Base-by-base conservation (phyloP, 1,284 basidiomycete genomes). In the Hemileccinum hortonii region DNA sequence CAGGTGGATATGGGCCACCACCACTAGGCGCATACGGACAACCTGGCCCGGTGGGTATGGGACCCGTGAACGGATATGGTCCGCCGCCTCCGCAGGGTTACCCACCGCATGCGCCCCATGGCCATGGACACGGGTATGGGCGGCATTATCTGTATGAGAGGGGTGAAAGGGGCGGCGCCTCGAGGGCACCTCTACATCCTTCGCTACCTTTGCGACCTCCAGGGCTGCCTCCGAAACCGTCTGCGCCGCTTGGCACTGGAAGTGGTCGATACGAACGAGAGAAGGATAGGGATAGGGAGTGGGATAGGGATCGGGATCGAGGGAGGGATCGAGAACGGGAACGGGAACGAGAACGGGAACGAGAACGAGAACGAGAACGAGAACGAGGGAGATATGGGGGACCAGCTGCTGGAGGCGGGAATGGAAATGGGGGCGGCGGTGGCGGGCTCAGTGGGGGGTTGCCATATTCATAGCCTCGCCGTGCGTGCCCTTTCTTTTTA, bases 251-350 rank as follows among this genome's bases (percentile, higher is more conserved):
- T 11, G 59, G 64, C 3, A 0, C 44, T 14, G 58, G 60, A 24
- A 57, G 50, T 8, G 51, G 37, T 39, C 62, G 64, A 24, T 33
- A 49, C 35, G 64, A 67, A 7, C 61, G 64, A 10, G 61, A 63
- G 3, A 51, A 36, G 26, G 59, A 50, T 18, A 26, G 39, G 9
- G 49, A 60, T 4, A 5, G 53, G 10, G 57, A 56, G 0, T 22
- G 49, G 0, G 60, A 51, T 0, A 41, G 58, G 9, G 59, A 57
- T 1, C 44, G 47, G 16, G 47, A 42, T n/a, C 26, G 42, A 7
- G 41, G 21, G 9, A 38, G 49, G 35, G 41, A 48, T 6, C 12
- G 51, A 18, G 52, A 45, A 2, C 12, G 51, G 18, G 52, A 41
- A 1, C 24, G 24, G 8, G 26, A 9, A 9, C 6, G 26, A 9